These are phyloP conservation scores for Irpex sp. DNA, from an alignment of 1,284 basidiomycete species.

Conservation along the genomic window DNA sequence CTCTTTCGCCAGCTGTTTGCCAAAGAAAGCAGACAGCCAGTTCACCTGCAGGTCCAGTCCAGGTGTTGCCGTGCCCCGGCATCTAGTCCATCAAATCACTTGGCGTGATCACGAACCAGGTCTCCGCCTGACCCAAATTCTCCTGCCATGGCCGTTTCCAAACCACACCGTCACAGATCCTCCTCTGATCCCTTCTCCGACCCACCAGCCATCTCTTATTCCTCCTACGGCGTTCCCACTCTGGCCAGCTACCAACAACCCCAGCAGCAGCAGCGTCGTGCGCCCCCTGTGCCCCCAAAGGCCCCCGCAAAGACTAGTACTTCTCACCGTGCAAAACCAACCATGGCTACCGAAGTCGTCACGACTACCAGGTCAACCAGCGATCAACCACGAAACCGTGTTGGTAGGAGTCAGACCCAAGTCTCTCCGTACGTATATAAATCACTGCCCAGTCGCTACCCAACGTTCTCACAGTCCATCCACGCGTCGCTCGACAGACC, in stretches of 20 bases:
- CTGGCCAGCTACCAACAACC: conserved; percentile 26
- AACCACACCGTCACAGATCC: conserved; percentile 43
- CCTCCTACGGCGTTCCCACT: conserved; percentile 29
- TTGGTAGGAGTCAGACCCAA: conserved; percentile 45
- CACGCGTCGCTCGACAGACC: conserved; percentile 12
- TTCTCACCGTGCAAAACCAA: conserved; percentile 21
- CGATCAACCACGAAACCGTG: conserved; percentile 35
- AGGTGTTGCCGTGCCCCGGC: not conserved
- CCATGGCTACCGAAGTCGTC: conserved; percentile 27
- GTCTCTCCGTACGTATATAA: conserved; percentile 31
- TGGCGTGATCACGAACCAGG: conserved; percentile 24
- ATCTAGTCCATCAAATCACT: conserved; percentile 15
- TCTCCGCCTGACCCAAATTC: conserved; percentile 20
- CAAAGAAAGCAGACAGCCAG: not conserved
- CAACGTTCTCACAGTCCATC: conserved; percentile 23
- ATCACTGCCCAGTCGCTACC: conserved; percentile 7
- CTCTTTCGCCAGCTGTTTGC: not conserved
- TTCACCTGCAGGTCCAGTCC: not conserved
- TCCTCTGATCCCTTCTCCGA: conserved; percentile 61
- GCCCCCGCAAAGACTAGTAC: conserved; percentile 20
- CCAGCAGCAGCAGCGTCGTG: conserved; percentile 22
- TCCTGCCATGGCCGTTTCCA: conserved; percentile 26
- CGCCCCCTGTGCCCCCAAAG: conserved; percentile 32
- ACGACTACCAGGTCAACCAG: conserved; percentile 31
- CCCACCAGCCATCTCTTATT: conserved; percentile 34